Conservation (phyloP, 1,284 basidiomycete genomes). For the Malassezia cuniculi region DNA sequence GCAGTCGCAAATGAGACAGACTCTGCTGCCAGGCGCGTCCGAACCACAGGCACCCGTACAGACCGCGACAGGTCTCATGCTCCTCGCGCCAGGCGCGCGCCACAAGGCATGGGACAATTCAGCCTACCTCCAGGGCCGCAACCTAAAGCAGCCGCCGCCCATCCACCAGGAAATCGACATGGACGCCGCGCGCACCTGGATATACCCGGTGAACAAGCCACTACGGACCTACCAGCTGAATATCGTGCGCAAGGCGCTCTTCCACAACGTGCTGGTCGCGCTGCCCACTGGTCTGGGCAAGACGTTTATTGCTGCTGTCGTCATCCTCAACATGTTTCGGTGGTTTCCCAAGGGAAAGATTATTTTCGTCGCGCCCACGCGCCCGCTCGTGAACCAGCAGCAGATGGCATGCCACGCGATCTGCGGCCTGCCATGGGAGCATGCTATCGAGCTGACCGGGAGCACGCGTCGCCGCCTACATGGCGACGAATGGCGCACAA, state of each 20-base stretch:
- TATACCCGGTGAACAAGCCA: conserved; percentile 77
- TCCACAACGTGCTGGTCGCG: conserved; percentile 76
- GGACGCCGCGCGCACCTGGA: conserved; percentile 71
- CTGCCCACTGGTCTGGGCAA: conserved; percentile 94
- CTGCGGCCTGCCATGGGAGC: conserved; percentile 79
- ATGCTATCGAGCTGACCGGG: conserved; percentile 79
- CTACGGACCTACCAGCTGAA: conserved; percentile 92
- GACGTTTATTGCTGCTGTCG: conserved; percentile 91
- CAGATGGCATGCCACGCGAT: conserved; percentile 76
- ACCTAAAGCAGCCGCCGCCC: conserved; percentile 8
- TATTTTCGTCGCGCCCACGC: conserved; percentile 88
- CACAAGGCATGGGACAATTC: too few relatives aligned
- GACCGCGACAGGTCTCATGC: conserved; percentile 6
- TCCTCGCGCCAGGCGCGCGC: too few relatives aligned
- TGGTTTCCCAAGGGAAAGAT: conserved; percentile 40
- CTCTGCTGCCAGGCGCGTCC: conserved; percentile 15
- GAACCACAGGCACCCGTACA: conserved; percentile 5
- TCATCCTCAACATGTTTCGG: conserved; percentile 55
- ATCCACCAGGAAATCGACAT: conserved; percentile 52
- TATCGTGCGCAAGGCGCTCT: conserved; percentile 72
- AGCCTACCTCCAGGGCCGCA: too few relatives aligned
- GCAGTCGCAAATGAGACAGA: conserved; percentile 4
- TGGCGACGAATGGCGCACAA: conserved; percentile 57
- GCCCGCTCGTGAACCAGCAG: conserved; percentile 82
- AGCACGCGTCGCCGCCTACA: conserved; percentile 20